phyloP scores from a whole-genome alignment of 2,329 filamentous ascomycete species.

The Leptographium lundbergii region DNA sequence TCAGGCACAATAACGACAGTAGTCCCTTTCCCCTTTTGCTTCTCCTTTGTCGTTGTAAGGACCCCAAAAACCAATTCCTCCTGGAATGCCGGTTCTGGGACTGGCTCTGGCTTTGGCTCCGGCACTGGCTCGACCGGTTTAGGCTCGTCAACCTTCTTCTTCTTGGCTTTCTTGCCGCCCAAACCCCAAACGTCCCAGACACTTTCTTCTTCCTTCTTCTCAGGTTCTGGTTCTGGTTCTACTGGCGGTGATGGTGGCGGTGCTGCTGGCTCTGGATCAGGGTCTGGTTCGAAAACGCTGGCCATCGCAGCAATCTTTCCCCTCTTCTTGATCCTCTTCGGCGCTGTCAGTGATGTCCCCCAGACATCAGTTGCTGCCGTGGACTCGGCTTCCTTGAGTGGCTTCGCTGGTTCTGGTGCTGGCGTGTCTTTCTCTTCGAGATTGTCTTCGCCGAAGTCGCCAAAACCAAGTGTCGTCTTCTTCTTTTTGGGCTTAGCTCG shows the following conservation, averaged over 20 bases:
- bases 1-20: constrained; percentile 4
- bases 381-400: constrained; percentile 10
- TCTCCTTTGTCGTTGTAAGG: constrained; percentile 13
- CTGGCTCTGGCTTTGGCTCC: constrained; percentile 9
- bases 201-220: constrained; percentile 12
- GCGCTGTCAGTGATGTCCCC: constrained; percentile 17
- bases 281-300: constrained; percentile 8
- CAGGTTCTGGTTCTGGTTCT: neutral
- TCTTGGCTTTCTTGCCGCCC: constrained; percentile 32
- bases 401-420: neutral
- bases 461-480: constrained; percentile 33
- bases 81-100: constrained; percentile 2
- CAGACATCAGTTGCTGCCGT: constrained; percentile 11
- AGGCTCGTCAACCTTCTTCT: constrained; percentile 10
- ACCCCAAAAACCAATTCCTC: constrained; percentile 2
- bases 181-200: constrained; percentile 29
- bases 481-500: constrained; percentile 37
- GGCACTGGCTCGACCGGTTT: constrained; percentile 5
- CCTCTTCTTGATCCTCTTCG: constrained; percentile 29
- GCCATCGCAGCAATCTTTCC: constrained; percentile 20
- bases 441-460: constrained; percentile 23
- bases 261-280: constrained; percentile 7
- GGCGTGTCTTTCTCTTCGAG: too few relatives aligned
- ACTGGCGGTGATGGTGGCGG: constrained; percentile 1
- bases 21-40: constrained; percentile 15